Conservation (phyloP, 495 filamentous ascomycete species). For the Lasiosphaeria ovina region DNA sequence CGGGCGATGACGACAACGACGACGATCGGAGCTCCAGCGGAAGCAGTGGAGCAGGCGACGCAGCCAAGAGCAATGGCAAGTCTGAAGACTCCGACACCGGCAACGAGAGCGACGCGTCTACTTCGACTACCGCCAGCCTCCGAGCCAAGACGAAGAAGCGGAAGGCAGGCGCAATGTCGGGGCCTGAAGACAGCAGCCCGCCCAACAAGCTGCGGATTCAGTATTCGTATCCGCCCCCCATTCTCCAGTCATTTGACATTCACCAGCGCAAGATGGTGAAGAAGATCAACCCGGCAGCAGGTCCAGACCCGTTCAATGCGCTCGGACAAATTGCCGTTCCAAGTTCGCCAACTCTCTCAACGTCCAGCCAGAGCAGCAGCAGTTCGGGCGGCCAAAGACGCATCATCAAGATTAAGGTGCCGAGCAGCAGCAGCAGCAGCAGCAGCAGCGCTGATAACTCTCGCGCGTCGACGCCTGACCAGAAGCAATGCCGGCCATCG, state of each 20-base stretch:
- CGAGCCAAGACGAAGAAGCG: conserved; percentile 25
- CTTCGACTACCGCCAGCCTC: conserved; percentile 25
- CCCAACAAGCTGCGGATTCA: conserved; percentile 26
- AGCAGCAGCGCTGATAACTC: conserved; percentile 10
- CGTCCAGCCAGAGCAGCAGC: conserved; percentile 11
- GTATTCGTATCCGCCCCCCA: conserved; percentile 13
- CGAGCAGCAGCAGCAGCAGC: conserved; percentile 2
- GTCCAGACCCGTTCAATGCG: conserved; percentile 8
- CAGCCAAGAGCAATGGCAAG: conserved; percentile 6
- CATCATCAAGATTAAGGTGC: conserved; percentile 24
- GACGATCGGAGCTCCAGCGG: conserved; percentile 1
- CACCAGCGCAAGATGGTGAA: conserved; percentile 14
- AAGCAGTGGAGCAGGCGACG: background rate
- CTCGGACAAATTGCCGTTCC: background rate
- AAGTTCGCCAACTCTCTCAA: background rate
- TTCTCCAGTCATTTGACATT: conserved; percentile 16
- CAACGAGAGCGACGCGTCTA: conserved; percentile 24
- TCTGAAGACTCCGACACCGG: conserved; percentile 11
- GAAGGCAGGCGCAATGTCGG: conserved; percentile 12
- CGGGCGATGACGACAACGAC: conserved; percentile 5
- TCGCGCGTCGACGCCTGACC: conserved; percentile 10
- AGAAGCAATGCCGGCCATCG: background rate
- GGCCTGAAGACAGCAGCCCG: background rate
- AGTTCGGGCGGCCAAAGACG: conserved; percentile 16
- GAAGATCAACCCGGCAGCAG: conserved; percentile 16